Conservation (phyloP, 2,329 filamentous ascomycete species). For the Stagonosporopsis chrysanthemi region DNA sequence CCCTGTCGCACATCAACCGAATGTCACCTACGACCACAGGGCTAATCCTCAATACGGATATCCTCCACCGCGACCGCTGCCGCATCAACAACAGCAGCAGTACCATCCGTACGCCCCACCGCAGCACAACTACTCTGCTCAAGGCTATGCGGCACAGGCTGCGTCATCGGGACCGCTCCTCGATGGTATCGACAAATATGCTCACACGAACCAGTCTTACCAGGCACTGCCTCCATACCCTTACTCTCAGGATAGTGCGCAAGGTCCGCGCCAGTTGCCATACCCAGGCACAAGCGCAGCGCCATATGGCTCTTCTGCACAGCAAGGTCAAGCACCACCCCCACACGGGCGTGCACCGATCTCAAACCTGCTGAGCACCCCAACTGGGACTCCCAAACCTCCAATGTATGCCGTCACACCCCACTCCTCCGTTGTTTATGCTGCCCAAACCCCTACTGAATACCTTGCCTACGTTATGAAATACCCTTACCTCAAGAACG, state of each 20-base stretch:
- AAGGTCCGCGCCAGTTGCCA: slow-evolving; percentile 28
- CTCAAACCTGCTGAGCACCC: slow-evolving; percentile 40
- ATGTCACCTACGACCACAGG: slow-evolving; percentile 46
- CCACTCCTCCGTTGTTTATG: slow-evolving; percentile 48
- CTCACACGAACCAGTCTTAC: slow-evolving; percentile 30
- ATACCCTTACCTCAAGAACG: slow-evolving; percentile 57
- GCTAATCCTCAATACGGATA: slow-evolving; percentile 36
- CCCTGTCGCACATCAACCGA: slow-evolving; percentile 49
- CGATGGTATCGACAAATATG: slow-evolving; percentile 38
- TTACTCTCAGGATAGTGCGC: slow-evolving; percentile 24
- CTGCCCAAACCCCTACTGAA: slow-evolving; percentile 45
- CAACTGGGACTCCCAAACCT: slow-evolving; percentile 43
- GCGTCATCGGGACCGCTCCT: slow-evolving; percentile 30
- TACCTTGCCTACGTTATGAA: slow-evolving; percentile 55
- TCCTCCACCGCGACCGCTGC: slow-evolving; percentile 24
- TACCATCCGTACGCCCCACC: slow-evolving; percentile 41
- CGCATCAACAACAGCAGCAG: slow-evolving; percentile 19
- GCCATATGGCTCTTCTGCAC: slow-evolving; percentile 28
- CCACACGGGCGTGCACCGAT: slow-evolving; percentile 44
- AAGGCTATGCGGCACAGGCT: slow-evolving; percentile 35
- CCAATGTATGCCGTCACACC: slow-evolving; percentile 49
- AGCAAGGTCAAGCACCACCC: slow-evolving; percentile 11
- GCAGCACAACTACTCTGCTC: slow-evolving; percentile 33
- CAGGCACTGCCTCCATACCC: slow-evolving; percentile 36
- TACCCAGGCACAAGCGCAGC: slow-evolving; percentile 24